Evolutionary conservation across 306 rosid species (phyloP), one percentile per base, ranked within the genome.

Genomic region (Prunus salicina): DNA sequence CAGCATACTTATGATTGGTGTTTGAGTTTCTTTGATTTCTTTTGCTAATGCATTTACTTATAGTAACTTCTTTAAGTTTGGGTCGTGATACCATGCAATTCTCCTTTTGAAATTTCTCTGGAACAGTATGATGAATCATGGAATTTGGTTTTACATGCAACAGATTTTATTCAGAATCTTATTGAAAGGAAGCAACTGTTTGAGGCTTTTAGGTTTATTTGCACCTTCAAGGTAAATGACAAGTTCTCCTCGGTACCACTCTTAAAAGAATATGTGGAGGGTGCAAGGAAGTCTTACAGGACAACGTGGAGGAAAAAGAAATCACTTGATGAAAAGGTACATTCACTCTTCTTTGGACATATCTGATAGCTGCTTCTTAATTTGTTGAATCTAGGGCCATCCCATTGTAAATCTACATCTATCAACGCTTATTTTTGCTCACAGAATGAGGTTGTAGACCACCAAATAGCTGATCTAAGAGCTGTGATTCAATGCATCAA

Each of bases 191-290:
- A 78, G 72, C 84, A 79, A 65, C n/a, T 65, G 28, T 25, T 82
- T 3, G 79, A 80, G 75, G 97, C 96, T 68, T 89, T 85, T 58
- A 81, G 82, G 79, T 84, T 85, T 71, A 81, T 87, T 62, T 92
- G 82, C 71, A 77, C 84, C 56, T 86, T 81, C 67, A 78, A 88
- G 74, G 67, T 87, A 76, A 68, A 64, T 61, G 78, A 81, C 82
- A 80, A 79, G 75, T 73, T 87, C 67, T 53, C 79, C 57, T 89
- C 88, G 4, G 79, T 52, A 55, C 81, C 53, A 27, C 78, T 86
- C 53, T 78, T 90, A 65, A 72, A 57, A 15, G 56, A 75, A 41
- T 45, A 73, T 45, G 45, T 84, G 78, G 52, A 12, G 38, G 53
- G 72, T 66, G 77, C 15, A 10, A 68, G 56, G 78, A 30, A 20